Evolutionary conservation across 768 basidiomycete genomes (phyloP).

Genomic region (Leccinum disarticulatum): DNA sequence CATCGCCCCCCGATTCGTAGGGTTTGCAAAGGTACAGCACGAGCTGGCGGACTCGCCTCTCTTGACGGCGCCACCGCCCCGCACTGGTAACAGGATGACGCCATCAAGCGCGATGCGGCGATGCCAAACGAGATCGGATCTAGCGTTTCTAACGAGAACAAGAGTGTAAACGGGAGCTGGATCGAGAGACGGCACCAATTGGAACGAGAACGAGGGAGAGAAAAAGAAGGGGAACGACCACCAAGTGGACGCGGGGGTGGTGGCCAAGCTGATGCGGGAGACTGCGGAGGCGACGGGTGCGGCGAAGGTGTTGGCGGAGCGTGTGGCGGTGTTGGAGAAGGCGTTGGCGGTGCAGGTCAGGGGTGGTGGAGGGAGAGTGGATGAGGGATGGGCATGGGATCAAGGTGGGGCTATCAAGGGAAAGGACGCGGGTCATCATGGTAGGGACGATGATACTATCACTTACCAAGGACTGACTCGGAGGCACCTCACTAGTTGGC

Average conservation of each 20-base stretch:
- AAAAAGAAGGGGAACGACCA: too few species aligned
- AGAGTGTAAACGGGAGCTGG: not conserved
- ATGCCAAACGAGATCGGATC: not conserved
- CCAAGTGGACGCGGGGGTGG: conserved; percentile 6
- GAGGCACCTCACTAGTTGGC: too few species aligned
- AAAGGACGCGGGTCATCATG: not conserved
- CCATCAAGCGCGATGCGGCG: not conserved
- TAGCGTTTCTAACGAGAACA: not conserved
- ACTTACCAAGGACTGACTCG: too few species aligned
- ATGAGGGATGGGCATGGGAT: not conserved
- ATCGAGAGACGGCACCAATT: too few species aligned
- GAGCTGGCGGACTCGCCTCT: conserved; percentile 4
- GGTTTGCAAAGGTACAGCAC: conserved; percentile 21
- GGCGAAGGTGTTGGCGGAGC: conserved; percentile 20
- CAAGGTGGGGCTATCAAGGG: not conserved
- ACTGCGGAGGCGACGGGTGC: conserved; percentile 17
- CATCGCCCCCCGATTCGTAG: not conserved
- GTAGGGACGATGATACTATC: not conserved
- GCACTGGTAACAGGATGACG: not conserved
- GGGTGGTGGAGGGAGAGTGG: not conserved
- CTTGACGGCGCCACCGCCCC: not conserved
- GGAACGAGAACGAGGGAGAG: not conserved
- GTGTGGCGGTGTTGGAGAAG: conserved; percentile 26
- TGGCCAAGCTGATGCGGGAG: conserved; percentile 19
- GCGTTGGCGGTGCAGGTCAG: conserved; percentile 7